Base-by-base conservation (phyloP, 306 rosid genomes). In the Pueraria montana region DNA sequence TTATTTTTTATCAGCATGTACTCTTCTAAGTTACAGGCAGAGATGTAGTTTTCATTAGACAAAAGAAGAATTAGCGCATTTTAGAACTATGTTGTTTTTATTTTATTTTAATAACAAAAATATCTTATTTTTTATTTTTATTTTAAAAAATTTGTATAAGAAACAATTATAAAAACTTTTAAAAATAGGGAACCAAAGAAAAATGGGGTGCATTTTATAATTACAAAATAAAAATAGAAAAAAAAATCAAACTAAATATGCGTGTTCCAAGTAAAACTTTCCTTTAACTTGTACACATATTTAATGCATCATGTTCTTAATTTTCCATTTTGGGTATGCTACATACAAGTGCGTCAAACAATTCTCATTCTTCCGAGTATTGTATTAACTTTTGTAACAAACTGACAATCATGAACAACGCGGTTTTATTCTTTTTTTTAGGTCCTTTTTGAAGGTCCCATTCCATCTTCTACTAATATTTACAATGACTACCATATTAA, bases 381-480 rank as follows among this genome's bases (percentile, higher is more conserved):
- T 38, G 11, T 43, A 24, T 69, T 75, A 80, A 42, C 69, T 61
- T 71, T 80, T 65, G 0, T 63, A 75, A 76, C 85, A 74, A 80
- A 76, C 74, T 85, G 82, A 58, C 87, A 74, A 74, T 34, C 21
- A 63, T 58, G 69, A 43, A 56, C 48, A 45, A 48, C 34, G 3
- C 14, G 10, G 59, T 18, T 69, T 76, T 67, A 4, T 77, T 56
- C 62, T 6, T 27, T 83, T 83, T 70, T n/a, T n/a, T n/a, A n/a
- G 9, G 30, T 12, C 6, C 42, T 10, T 64, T 64, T 43, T 53
- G 18, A 16, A 46, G 34, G 16, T 43, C 30, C 24, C 14, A 38
- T 38, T 43, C 24, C 14, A 38, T 38, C 43, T 38, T 38, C 43
- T 38, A 38, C 43, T 38, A 7, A 38, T 38, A 38, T 7, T 38